A percentile compares a stretch with the other conserved stretches of the same genome.
Conservation (phyloP, 495 filamentous ascomycete species). For the Aspergillus homomorphus region DNA sequence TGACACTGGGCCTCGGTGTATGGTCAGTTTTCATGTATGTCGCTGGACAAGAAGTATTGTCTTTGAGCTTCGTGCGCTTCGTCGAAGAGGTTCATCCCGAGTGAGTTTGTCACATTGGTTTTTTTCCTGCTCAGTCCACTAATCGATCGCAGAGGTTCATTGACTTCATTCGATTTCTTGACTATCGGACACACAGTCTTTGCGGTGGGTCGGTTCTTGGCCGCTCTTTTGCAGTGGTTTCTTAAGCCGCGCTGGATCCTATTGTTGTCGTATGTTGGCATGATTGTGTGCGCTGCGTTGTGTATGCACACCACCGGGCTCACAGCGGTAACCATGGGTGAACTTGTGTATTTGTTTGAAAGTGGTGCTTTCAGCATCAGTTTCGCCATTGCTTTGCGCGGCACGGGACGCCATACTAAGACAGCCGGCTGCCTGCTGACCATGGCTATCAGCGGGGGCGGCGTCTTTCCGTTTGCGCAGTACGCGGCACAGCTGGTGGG, state of each 20-base stretch:
- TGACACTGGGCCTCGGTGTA: slow-evolving; percentile 55
- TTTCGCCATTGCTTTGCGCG: slow-evolving; percentile 58
- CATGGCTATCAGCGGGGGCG: slow-evolving; percentile 55
- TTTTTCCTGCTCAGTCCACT: neutral
- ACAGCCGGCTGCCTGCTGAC: slow-evolving; percentile 53
- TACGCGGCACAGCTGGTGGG: slow-evolving; percentile 40
- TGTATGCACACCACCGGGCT: slow-evolving; percentile 51
- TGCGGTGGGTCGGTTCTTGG: slow-evolving; percentile 59
- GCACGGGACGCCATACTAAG: slow-evolving; percentile 59
- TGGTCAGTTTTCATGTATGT: slow-evolving; percentile 65
- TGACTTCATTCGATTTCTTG: slow-evolving; percentile 42
- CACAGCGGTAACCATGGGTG: slow-evolving; percentile 46
- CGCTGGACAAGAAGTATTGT: slow-evolving; percentile 61
- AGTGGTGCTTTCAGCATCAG: slow-evolving; percentile 60
- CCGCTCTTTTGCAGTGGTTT: slow-evolving; percentile 52
- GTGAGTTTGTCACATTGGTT: slow-evolving; percentile 33
- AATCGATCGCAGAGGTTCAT: slow-evolving; percentile 12
- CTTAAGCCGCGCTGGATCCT: slow-evolving; percentile 64
- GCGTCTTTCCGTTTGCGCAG: slow-evolving; percentile 54
- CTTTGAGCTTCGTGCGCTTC: slow-evolving; percentile 43
- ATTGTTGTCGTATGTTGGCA: slow-evolving; percentile 51
- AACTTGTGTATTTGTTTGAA: slow-evolving; percentile 61
- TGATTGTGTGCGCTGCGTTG: slow-evolving; percentile 53
- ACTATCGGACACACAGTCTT: slow-evolving; percentile 60
- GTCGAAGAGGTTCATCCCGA: slow-evolving; percentile 32